A percentile compares a stretch with the other conserved stretches of the same genome.
Conservation (phyloP, 805 yeast species). For the Blastobotrys robertii region DNA sequence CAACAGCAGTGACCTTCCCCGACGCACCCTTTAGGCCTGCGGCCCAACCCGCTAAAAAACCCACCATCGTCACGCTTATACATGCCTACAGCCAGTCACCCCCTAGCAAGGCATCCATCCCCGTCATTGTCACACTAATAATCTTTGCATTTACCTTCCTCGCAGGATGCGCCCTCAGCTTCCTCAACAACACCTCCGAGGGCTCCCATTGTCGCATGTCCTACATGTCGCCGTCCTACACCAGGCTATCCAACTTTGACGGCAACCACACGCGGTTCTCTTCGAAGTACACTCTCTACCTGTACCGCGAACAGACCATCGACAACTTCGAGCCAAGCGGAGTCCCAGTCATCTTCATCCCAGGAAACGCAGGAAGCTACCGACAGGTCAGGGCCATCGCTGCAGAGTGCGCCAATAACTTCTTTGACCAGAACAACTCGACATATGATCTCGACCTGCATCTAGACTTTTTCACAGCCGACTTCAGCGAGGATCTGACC, state of each 20-base stretch:
- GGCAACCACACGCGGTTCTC: conserved; percentile 59
- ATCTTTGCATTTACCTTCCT: conserved; percentile 4
- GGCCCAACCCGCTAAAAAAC: too few species aligned
- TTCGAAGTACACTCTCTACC: conserved; percentile 66
- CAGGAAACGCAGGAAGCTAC: conserved; percentile 96
- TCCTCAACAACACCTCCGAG: conserved; percentile 8
- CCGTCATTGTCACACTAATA: background rate
- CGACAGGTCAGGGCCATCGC: conserved; percentile 90
- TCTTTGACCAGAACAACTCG: conserved; percentile 29
- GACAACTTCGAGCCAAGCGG: conserved; percentile 44
- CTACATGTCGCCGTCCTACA: conserved; percentile 79
- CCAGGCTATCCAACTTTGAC: conserved; percentile 65
- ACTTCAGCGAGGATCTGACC: conserved; percentile 88
- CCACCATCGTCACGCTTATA: background rate
- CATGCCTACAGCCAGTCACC: background rate
- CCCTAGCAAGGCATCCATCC: background rate
- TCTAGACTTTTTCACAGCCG: conserved; percentile 76
- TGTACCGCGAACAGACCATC: conserved; percentile 64
- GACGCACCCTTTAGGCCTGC: too few species aligned
- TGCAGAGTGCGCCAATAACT: conserved; percentile 51
- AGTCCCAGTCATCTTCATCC: conserved; percentile 83
- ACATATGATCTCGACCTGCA: conserved; percentile 16
- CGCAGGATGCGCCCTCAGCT: conserved; percentile 9
- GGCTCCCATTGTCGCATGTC: conserved; percentile 48
- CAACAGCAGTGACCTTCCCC: too few species aligned